Base-by-base conservation (phyloP, 768 basidiomycete species). In the Kwoniella dendrophila region DNA sequence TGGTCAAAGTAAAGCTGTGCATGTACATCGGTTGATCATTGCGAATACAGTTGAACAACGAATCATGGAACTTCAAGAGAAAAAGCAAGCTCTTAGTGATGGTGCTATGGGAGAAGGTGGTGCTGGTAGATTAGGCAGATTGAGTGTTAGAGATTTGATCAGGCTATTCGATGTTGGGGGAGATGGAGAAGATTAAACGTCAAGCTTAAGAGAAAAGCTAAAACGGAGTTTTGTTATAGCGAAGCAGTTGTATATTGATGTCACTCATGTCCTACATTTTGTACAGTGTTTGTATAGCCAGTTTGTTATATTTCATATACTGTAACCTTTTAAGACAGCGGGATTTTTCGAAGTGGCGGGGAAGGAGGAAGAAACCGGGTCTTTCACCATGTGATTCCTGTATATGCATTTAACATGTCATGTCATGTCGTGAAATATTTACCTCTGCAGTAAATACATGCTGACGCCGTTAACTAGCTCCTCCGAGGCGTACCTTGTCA, bases 11-110 rank as follows among this genome's bases (percentile, higher is more conserved):
- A 50, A 65, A 14, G 66, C 71, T 0, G 79, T 80, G 43, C 62
- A 68, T n/a, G 69, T 81, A 30, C 64, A 75, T 29, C 74, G 80
- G 38, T 63, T 81, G n/a, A 72, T 77, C 49, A 80, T 81, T 56
- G 57, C 49, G 3, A 68, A 78, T 57, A 75, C 78, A 0, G 70
- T 79, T 32, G 89, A 90, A 70, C 85, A 89, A 69, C 82, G 88
- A n/a, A 85, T 90, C 32, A 80, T 88, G 27, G 81, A 80, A 0
- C 78, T 90, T 6, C 69, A 66, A 53, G 59, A 63, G 56, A 36
- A 67, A 29, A 79, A 79, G 62, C 68, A 73, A 40, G 63, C 62
- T 12, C 34, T 78, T 43, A 71, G 77, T 1, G 80, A 82, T 47
- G 79, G 77, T 0, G 77, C 77, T 3, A 70, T 76, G 63, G 77